phyloP scores from a whole-genome alignment of 2,329 filamentous ascomycete genomes.

The Fusarium camptoceras region DNA sequence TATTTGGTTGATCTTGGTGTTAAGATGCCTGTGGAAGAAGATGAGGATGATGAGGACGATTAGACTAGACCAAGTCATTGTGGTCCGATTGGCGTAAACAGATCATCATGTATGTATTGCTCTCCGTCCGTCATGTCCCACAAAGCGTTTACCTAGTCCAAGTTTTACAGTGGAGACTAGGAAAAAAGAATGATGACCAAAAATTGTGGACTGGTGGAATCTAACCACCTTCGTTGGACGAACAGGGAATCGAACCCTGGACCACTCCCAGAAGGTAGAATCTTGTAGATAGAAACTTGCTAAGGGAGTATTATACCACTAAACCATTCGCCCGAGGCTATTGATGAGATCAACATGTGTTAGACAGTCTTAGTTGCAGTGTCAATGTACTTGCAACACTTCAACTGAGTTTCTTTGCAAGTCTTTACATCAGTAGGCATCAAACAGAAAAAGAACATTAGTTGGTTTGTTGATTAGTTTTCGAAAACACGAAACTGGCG shows the following conservation, averaged over 20 bases:
- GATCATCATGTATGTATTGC: neutral
- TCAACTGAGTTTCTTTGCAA: no score
- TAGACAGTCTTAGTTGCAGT: no score
- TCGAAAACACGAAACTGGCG: no score
- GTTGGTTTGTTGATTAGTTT: no score
- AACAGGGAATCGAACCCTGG: neutral
- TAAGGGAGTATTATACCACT: neutral
- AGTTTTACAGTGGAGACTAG: neutral
- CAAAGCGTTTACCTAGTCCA: no score
- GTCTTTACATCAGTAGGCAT: no score
- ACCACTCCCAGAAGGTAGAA: neutral
- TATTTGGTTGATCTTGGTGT: neutral
- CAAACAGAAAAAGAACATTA: no score
- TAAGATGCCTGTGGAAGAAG: neutral
- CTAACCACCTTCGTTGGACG: neutral
- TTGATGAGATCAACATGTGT: neutral
- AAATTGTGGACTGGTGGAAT: neutral
- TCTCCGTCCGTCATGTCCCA: no score
- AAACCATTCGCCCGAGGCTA: neutral
- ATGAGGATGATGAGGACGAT: fast-evolving
- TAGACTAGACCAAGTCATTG: neutral
- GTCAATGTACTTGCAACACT: no score
- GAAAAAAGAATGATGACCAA: neutral
- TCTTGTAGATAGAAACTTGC: neutral
- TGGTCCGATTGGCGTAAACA: fast-evolving